Evolutionary conservation across 352 stramenopile species (phyloP).

Genomic region (Phytophthora nicotianae): DNA sequence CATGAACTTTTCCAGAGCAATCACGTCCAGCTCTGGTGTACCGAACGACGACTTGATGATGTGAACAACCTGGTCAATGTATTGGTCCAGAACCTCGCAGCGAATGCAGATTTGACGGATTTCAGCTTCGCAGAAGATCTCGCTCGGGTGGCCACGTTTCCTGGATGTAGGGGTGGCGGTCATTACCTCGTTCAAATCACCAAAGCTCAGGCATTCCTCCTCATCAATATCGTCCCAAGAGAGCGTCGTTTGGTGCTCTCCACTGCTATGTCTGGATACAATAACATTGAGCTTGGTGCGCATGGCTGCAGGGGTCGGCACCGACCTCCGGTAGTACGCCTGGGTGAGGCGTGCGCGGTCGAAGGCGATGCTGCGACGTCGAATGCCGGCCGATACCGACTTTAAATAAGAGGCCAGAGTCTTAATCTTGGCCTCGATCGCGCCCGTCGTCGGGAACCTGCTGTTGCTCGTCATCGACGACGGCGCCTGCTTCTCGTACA

Average conservation of each 20-base stretch:
- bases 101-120: conserved; percentile 56
- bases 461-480: conserved; percentile 17
- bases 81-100: conserved; percentile 48
- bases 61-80: conserved; percentile 53
- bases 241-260: conserved; percentile 47
- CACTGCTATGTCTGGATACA: conserved; percentile 49
- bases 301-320: conserved; percentile 37
- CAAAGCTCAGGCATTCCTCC: conserved; percentile 36
- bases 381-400: conserved; percentile 46
- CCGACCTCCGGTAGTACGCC: conserved; percentile 51
- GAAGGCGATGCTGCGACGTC: conserved; percentile 39
- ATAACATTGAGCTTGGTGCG: conserved; percentile 54
- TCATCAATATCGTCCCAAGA: conserved; percentile 54
- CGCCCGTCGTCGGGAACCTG: conserved; percentile 9
- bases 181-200: conserved; percentile 53
- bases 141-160: conserved; percentile 49
- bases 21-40: conserved; percentile 71
- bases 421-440: conserved; percentile 49
- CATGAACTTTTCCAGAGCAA: conserved; percentile 70
- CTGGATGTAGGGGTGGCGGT: conserved; percentile 45
- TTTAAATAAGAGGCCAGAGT: conserved; percentile 52
- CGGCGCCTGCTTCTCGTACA: conserved; percentile 31
- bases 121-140: conserved; percentile 56
- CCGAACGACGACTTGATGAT: conserved; percentile 63
- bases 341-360: conserved; percentile 46